Evolutionary conservation across 495 filamentous ascomycete species (phyloP), one percentile per base, ranked within the genome.

Genomic region (Trichoderma virens): DNA sequence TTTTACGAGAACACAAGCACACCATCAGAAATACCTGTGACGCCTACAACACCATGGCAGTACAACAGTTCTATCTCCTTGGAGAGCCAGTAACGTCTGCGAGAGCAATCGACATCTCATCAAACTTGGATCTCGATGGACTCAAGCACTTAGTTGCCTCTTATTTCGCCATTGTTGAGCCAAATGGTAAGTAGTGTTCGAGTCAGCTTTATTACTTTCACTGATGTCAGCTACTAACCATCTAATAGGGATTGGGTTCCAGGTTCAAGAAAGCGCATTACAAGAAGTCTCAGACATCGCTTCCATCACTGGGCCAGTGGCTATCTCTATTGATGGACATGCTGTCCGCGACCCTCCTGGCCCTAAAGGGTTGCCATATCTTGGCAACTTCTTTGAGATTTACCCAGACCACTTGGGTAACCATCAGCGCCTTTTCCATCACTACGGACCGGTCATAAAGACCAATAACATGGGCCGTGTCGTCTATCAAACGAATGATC

Each of bases 331-430:
- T 18, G 38, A 41, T 18, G 38, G 38, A 11, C 4, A 41, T 8
- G 38, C 38, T 41, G 38, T 41, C 38, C 38, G 38, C 5, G 38
- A 41, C 3, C 13, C 18, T 11, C 75, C 75, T 3, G 79, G 80
- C 5, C 83, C 82, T 3, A 65, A 67, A 2, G 78, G 75, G 5
- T 66, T 85, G 5, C 83, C 84, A 6, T 67, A 72, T 16, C 74
- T 82, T 31, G 83, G 83, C 4, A 80, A 72, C 68, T 80, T 74
- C 73, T 82, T 79, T 66, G 83, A 85, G 66, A 70, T 85, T 27
- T 86, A 76, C 67, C 82, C 84, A 0, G 84, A 86, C 68, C 82
- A 82, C 65, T 70, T 85, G 0, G 83, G 83, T 5, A 86, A 86
- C 71, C 78, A 85, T 68, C 71, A 84, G 38, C 77, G 83, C 1